Evolutionary conservation across 2,329 filamentous ascomycete genomes (phyloP), one percentile per base, ranked within the genome.

Genomic region (Dendrostoma leiphaemia): DNA sequence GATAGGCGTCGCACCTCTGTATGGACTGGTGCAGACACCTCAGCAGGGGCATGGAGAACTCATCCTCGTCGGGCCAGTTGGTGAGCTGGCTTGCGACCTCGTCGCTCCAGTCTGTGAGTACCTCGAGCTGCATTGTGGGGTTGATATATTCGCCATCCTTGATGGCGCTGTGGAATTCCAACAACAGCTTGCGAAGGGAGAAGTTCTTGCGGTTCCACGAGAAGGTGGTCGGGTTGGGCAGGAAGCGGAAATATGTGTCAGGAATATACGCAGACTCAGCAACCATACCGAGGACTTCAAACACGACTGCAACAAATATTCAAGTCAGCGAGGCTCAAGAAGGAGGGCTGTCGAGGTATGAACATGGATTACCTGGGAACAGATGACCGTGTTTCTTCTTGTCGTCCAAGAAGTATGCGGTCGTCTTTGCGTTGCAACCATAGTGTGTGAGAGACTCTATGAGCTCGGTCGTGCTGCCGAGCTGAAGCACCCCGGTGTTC

Each of bases 231-330:
- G 81, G 81, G 57, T 84, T 84, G 0, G 81, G 81, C 1, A 84
- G 69, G 64, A 77, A 75, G 2, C 78, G 78, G 57, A 79, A 84
- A 53, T 69, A 72, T 46, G 71, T 81, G 43, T 76, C 66, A 6
- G 69, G 68, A 21, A 82, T 75, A 49, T 81, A 77, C 21, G 82
- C 69, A 0, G 73, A 74, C 24, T 73, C 71, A 41, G 74, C 73
- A 1, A 84, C 65, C 81, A 84, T 84, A n/a, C 80, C 81, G 2
- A 82, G 63, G 0, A 84, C 71, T 61, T 84, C 81, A 48, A 84
- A 84, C 0, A 78, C 74, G 1, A 84, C 80, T 82, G 56, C 4
- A 24, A 19, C 6, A 12, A 21, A 48, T 29, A 17, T 57, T 41
- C 61, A 55, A 67, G 47, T 26, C 21, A 65, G 59, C 6, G 8